phyloP scores from a whole-genome alignment of 495 filamentous ascomycete species.

The Penicillium bovifimosum region DNA sequence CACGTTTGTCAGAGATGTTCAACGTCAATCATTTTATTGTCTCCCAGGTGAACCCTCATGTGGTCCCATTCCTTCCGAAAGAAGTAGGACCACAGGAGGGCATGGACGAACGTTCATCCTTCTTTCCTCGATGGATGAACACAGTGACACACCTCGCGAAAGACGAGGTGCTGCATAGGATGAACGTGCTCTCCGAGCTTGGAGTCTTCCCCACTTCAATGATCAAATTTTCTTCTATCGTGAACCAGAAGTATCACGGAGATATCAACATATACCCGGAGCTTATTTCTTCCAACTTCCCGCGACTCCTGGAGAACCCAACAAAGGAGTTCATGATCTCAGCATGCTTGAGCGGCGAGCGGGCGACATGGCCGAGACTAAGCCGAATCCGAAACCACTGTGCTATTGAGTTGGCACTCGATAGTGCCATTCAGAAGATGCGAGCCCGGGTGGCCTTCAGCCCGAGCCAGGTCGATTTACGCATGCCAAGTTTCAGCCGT shows the following conservation, averaged over 20 bases:
- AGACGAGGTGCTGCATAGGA: conserved; percentile 72
- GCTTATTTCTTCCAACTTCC: conserved; percentile 67
- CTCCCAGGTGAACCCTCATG: conserved; percentile 92
- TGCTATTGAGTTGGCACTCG: conserved; percentile 81
- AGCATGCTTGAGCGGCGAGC: conserved; percentile 69
- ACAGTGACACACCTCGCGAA: conserved; percentile 70
- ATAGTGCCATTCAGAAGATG: conserved; percentile 73
- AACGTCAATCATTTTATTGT: conserved; percentile 98
- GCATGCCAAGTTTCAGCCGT: conserved; percentile 13
- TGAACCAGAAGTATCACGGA: conserved; percentile 89
- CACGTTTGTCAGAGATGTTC: conserved; percentile 86
- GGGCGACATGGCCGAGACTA: conserved; percentile 87
- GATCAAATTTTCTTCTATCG: conserved; percentile 71
- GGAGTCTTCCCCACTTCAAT: conserved; percentile 77
- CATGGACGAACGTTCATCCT: conserved; percentile 31
- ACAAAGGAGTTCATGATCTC: conserved; percentile 81
- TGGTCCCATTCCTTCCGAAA: conserved; percentile 77
- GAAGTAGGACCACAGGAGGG: conserved; percentile 53
- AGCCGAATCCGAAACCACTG: conserved; percentile 75
- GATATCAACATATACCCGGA: conserved; percentile 92
- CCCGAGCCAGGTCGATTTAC: conserved; percentile 61
- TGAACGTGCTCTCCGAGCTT: conserved; percentile 75
- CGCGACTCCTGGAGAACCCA: conserved; percentile 77
- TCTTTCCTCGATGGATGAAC: conserved; percentile 55
- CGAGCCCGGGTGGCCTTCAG: conserved; percentile 75